Evolutionary conservation across 495 filamentous ascomycete genomes (phyloP), one percentile per base, ranked within the genome.

Genomic region (Penicillium verhagenii): DNA sequence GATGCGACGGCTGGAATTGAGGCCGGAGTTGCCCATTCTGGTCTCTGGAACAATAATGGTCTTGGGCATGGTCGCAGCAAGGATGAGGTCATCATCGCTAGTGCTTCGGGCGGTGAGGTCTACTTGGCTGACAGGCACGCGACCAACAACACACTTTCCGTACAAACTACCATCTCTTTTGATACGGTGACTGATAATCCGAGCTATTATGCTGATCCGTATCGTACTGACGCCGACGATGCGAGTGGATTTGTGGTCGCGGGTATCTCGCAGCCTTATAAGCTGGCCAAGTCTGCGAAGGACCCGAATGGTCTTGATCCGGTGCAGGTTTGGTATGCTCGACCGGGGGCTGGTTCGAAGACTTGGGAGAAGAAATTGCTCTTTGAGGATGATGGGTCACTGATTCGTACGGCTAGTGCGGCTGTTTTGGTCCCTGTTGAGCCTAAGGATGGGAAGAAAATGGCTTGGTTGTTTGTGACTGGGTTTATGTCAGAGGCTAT

Each of bases 391-490:
- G 81, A 85, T 54, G 82, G 84, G 6, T 69, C 56, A 7, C 67
- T 61, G 45, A 70, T 87, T 54, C 67, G 79, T 21, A 72, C 67
- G 14, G 76, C 72, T 11, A 85, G 79, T 59, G 73, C 78, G 0
- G 79, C 81, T 0, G 75, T 84, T 0, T 51, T 86, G 43, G 69
- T 87, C 4, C 72, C 79, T 0, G 74, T 83, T 54, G 71, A 83
- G 53, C 74, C 28, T 7, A 50, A 55, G 20, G 63, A 54, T 21
- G 72, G 70, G 5, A 56, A 60, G 37, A 75, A 82, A 38, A 65
- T 74, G 47, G 82, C 76, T 6, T 81, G 79, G 82, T 62, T 86
- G 14, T 85, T 83, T 68, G 76, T 81, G 13, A 82, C 80, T 23
- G 82, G 84, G 1, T 80, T 84, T 40, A 28, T 80, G 18, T 77